phyloP scores from a whole-genome alignment of 108 stramenopile species.

The Cyclostephanos invisitatus region DNA sequence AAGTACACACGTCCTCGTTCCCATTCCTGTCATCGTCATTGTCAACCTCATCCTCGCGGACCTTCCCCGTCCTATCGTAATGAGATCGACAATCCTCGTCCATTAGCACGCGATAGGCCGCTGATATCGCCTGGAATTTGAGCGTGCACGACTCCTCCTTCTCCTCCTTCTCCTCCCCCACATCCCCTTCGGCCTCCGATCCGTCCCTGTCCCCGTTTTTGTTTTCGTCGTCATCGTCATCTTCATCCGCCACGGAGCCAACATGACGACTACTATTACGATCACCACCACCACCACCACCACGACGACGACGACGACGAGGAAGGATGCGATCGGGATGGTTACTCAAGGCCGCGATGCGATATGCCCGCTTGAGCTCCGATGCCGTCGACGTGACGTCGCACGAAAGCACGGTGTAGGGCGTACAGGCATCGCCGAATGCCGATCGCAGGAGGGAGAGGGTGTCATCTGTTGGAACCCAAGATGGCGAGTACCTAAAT shows the following conservation, averaged over 20 bases:
- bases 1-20: not conserved
- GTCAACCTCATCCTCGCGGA: conserved; percentile 22
- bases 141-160: too few species aligned
- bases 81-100: conserved; percentile 17
- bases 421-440: not conserved
- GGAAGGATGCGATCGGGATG: conserved; percentile 26
- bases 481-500: too few species aligned
- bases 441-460: not conserved
- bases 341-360: conserved; percentile 16
- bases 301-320: not conserved
- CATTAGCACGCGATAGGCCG: conserved; percentile 35
- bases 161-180: too few species aligned
- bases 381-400: conserved; percentile 3
- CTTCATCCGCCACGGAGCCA: too few species aligned
- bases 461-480: not conserved
- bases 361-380: conserved; percentile 20
- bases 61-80: conserved; percentile 30
- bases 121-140: conserved; percentile 44
- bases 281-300: too few species aligned
- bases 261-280: too few species aligned
- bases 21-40: not conserved
- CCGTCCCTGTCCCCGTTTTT: too few species aligned
- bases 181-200: too few species aligned
- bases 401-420: too few species aligned
- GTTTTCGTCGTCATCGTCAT: too few species aligned